Evolutionary conservation across 345 rosid species (phyloP).

Genomic region (Citrus cavaleriei): DNA sequence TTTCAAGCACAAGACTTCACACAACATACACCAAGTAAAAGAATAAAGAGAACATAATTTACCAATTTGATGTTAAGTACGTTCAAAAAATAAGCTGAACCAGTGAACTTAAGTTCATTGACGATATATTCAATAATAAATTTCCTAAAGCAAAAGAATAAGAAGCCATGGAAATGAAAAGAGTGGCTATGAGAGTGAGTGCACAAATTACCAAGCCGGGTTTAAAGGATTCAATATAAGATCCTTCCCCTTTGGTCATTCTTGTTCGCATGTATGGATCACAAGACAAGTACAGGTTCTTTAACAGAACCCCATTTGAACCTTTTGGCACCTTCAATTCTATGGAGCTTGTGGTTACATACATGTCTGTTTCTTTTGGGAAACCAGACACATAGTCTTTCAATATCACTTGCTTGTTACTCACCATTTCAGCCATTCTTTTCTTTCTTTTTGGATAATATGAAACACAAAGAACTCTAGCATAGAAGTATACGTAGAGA

Average conservation of each 20-base stretch:
- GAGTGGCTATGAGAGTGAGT: neutral
- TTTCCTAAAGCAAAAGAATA: neutral
- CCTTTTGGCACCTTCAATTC: slow-evolving; percentile 20
- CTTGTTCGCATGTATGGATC: slow-evolving; percentile 21
- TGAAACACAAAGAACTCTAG: neutral
- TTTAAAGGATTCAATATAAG: neutral
- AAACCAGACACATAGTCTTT: slow-evolving; percentile 20
- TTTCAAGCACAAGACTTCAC: neutral
- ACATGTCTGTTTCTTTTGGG: slow-evolving; percentile 28
- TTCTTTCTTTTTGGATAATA: neutral
- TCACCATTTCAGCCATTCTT: slow-evolving; percentile 1
- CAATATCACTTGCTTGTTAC: slow-evolving; percentile 31
- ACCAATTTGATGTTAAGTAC: no score
- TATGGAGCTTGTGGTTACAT: neutral
- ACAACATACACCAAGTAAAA: neutral
- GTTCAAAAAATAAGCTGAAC: neutral
- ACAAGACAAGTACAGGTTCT: slow-evolving; percentile 24
- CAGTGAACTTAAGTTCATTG: neutral
- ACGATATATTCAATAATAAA: no score
- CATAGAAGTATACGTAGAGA: neutral
- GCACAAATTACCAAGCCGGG: slow-evolving; percentile 19
- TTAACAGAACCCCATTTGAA: slow-evolving; percentile 9
- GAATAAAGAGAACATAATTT: neutral
- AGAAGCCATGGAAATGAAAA: neutral
- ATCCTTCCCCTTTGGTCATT: neutral